Evolutionary conservation across 2,329 filamentous ascomycete species (phyloP).

Genomic region (Stachybotrys chlorohalonatus): DNA sequence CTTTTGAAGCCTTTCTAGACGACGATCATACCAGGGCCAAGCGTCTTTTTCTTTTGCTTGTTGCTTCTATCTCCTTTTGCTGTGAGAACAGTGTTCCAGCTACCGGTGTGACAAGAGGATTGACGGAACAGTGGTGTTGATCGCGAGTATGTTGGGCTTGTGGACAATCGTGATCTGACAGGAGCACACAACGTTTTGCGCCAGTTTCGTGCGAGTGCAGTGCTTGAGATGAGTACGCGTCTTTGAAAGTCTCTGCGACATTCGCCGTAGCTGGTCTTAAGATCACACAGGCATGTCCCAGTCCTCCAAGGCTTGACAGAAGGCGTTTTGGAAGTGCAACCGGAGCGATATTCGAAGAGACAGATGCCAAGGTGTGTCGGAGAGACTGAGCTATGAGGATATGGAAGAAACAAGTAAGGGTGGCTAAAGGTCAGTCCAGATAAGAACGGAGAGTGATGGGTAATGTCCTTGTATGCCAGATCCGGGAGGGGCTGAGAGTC

Average conservation of each 20-base stretch:
- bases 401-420: slow-evolving; percentile 4
- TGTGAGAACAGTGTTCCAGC: slow-evolving; percentile 5
- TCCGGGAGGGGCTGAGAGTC: slow-evolving; percentile 11
- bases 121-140: slow-evolving; percentile 6
- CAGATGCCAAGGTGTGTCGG: slow-evolving; percentile 6
- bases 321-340: not conserved
- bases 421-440: slow-evolving; percentile 11
- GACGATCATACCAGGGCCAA: not conserved
- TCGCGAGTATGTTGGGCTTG: slow-evolving; percentile 7
- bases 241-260: slow-evolving; percentile 24
- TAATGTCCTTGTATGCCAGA: not conserved
- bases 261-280: slow-evolving; percentile 13
- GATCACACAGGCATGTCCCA: slow-evolving; percentile 14
- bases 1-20: not conserved
- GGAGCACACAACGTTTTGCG: slow-evolving; percentile 16
- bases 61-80: not conserved
- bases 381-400: not conserved
- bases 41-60: not conserved
- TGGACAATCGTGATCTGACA: slow-evolving; percentile 10
- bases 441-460: slow-evolving; percentile 14
- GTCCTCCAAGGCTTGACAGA: not conserved
- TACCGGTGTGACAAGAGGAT: slow-evolving; percentile 13
- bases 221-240: slow-evolving; percentile 23
- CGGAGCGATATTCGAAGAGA: slow-evolving; percentile 6
- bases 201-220: slow-evolving; percentile 14